Evolutionary conservation across 352 stramenopile species (phyloP).

Genomic region (Pythium volutum): DNA sequence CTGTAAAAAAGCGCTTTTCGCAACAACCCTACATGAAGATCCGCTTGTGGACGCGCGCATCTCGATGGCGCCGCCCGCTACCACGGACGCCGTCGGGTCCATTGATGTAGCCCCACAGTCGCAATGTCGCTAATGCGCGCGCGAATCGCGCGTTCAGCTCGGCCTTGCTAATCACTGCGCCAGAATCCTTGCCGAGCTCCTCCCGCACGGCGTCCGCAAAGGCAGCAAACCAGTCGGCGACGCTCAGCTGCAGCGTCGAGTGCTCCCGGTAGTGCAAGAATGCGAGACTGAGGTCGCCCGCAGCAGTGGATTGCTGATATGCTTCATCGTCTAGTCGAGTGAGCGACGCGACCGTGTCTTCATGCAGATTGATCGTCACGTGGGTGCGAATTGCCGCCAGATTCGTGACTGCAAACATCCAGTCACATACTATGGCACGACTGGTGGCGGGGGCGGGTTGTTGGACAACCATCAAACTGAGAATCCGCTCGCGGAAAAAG

Average conservation of each 20-base stretch:
- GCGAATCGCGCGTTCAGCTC: slow-evolving; percentile 65
- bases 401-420: background rate
- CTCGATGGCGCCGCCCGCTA: slow-evolving; percentile 24
- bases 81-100: slow-evolving; percentile 18
- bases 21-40: slow-evolving; percentile 59
- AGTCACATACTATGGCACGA: background rate
- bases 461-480: slow-evolving; percentile 31
- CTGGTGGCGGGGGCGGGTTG: slow-evolving; percentile 3
- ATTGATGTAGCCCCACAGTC: slow-evolving; percentile 56
- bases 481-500: slow-evolving; percentile 43
- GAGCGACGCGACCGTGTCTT: slow-evolving; percentile 50
- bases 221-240: slow-evolving; percentile 65
- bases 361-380: slow-evolving; percentile 44
- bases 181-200: slow-evolving; percentile 19
- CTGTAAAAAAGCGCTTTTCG: background rate
- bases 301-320: slow-evolving; percentile 7
- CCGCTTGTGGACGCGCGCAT: slow-evolving; percentile 71
- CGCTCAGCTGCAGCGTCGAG: slow-evolving; percentile 49
- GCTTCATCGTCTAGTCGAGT: slow-evolving; percentile 30
- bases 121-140: slow-evolving; percentile 60
- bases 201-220: slow-evolving; percentile 40
- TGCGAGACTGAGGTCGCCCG: slow-evolving; percentile 56
- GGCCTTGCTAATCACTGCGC: slow-evolving; percentile 11
- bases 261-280: slow-evolving; percentile 77
- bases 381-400: slow-evolving; percentile 6